Conservation (phyloP, 2,329 filamentous ascomycete species). For the Lecanicillium sp. region DNA sequence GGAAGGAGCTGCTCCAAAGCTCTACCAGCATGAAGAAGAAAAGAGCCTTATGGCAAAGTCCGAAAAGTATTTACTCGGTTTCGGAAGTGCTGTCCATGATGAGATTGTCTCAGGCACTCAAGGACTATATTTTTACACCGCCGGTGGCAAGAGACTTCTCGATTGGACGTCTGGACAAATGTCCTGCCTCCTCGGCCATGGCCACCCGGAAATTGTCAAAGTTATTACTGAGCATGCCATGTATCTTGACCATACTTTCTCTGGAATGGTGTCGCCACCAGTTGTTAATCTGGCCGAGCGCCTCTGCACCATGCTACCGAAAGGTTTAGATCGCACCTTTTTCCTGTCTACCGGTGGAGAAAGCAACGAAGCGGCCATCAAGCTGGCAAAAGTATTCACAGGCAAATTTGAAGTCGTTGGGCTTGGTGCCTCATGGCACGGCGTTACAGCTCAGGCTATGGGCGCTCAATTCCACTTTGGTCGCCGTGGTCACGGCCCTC, state of each 20-base stretch:
- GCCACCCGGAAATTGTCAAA: slow-evolving; percentile 48
- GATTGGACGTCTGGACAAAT: slow-evolving; percentile 56
- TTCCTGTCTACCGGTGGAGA: slow-evolving; percentile 51
- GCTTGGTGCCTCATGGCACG: slow-evolving; percentile 51
- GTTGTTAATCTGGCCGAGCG: slow-evolving; percentile 46
- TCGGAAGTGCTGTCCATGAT: slow-evolving; percentile 18
- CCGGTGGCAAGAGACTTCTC: slow-evolving; percentile 36
- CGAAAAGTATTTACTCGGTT: slow-evolving; percentile 17
- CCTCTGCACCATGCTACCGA: slow-evolving; percentile 38
- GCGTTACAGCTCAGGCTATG: slow-evolving; percentile 46
- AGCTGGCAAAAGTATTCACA: slow-evolving; percentile 55
- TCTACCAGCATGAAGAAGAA: slow-evolving; percentile 15
- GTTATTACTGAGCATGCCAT: slow-evolving; percentile 39
- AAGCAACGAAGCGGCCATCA: slow-evolving; percentile 53
- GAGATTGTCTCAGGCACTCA: slow-evolving; percentile 32
- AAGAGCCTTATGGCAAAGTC: slow-evolving; percentile 14
- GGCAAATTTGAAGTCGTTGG: slow-evolving; percentile 58
- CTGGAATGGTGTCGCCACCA: slow-evolving; percentile 48
- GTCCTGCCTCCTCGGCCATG: slow-evolving; percentile 50
- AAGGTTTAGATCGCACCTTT: slow-evolving; percentile 43
- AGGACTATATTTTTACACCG: slow-evolving; percentile 37
- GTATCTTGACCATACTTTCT: slow-evolving; percentile 50
- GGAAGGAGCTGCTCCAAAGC: slow-evolving; percentile 9
- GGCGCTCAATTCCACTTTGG: slow-evolving; percentile 49
- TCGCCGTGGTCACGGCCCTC: slow-evolving; percentile 35